Conservation (phyloP, 345 rosid species). For the Populus alba region DNA sequence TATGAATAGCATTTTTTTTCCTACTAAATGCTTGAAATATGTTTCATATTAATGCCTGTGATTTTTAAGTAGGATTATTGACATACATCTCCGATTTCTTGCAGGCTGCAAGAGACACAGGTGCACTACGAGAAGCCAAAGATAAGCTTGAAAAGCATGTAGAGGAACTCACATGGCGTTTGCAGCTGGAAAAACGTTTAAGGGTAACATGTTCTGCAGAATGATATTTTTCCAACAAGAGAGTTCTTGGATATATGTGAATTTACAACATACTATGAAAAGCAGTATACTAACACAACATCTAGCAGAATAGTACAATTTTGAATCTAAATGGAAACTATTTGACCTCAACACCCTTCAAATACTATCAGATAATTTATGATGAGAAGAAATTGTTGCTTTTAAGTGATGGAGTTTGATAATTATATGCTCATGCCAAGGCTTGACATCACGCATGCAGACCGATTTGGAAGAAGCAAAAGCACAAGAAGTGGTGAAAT, state of each 20-base stretch:
- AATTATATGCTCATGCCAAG: background rate
- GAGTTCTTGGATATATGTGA: background rate
- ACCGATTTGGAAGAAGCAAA: slow-evolving; percentile 51
- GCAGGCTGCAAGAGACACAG: slow-evolving; percentile 52
- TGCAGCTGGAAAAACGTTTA: slow-evolving; percentile 47
- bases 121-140: slow-evolving; percentile 50
- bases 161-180: slow-evolving; percentile 52
- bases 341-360: background rate
- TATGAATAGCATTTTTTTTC: background rate
- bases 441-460: slow-evolving; percentile 21
- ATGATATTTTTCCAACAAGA: slow-evolving; percentile 2
- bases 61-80: background rate
- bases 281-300: background rate
- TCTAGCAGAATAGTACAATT: background rate
- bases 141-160: slow-evolving; percentile 51
- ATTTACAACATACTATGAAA: background rate
- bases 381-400: background rate
- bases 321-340: background rate
- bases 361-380: background rate
- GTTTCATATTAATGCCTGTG: background rate
- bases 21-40: background rate
- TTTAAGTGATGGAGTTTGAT: background rate
- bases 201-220: slow-evolving; percentile 27
- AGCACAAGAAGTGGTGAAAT: slow-evolving; percentile 40
- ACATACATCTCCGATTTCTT: slow-evolving; percentile 5